These are phyloP conservation scores for Peronosclerospora sorghi DNA, from an alignment of 352 stramenopile genomes.

Conservation along the genomic window DNA sequence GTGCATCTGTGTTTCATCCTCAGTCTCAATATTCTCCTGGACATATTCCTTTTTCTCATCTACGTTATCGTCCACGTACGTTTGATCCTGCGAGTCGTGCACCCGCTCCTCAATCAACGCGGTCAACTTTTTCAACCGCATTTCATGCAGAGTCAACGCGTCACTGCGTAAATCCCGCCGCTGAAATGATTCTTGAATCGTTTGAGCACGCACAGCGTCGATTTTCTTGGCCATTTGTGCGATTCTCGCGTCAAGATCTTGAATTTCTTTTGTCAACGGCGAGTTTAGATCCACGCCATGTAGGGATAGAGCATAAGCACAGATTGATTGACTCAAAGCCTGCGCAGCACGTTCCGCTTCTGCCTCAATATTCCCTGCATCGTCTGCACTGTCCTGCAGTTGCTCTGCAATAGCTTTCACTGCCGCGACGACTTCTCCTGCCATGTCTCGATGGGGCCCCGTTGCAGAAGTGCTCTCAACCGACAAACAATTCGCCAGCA, in stretches of 20 bases:
- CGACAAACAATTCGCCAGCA: constrained; percentile 56
- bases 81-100: constrained; percentile 25
- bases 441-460: constrained; percentile 28
- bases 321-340: constrained; percentile 42
- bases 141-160: constrained; percentile 38
- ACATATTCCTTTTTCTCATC: constrained; percentile 10
- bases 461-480: constrained; percentile 24
- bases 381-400: constrained; percentile 9
- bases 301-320: constrained; percentile 36
- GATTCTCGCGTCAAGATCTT: constrained; percentile 41
- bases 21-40: constrained; percentile 5
- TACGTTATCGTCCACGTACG: constrained; percentile 7
- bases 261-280: constrained; percentile 32
- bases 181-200: constrained; percentile 71
- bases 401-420: constrained; percentile 21
- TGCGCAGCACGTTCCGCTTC: constrained; percentile 22
- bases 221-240: constrained; percentile 28
- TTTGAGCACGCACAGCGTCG: constrained; percentile 48
- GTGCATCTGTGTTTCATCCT: constrained; percentile 28
- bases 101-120: constrained; percentile 32
- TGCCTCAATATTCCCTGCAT: constrained; percentile 19
- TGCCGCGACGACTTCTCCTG: constrained; percentile 28
- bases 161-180: constrained; percentile 66
- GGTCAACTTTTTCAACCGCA: constrained; percentile 26
- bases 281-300: constrained; percentile 32